Percentiles rank a stretch among this genome's conserved stretches.
These are phyloP conservation scores for Glaciozyma martinii DNA, from an alignment of 768 basidiomycete genomes.

Conservation along the genomic window DNA sequence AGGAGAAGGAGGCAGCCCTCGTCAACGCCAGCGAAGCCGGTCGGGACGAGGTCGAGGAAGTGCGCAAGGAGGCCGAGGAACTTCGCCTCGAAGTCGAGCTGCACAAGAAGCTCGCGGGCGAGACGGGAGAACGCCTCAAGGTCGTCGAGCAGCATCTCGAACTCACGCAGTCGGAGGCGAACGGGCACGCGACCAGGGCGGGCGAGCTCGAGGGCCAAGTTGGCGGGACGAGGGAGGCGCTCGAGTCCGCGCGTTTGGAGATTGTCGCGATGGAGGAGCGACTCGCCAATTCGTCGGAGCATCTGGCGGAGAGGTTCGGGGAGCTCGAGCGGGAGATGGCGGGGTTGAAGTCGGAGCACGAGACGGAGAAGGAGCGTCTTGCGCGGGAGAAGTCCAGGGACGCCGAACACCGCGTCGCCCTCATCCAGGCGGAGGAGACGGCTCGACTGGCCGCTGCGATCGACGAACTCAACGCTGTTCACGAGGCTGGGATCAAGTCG, in stretches of 20 bases:
- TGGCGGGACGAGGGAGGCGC: background rate
- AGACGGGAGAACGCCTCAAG: no score
- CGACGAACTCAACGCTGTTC: background rate
- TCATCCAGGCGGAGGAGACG: background rate
- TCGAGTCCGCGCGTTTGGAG: background rate
- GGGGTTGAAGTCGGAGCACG: background rate
- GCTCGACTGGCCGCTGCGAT: background rate
- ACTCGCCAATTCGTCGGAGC: no score
- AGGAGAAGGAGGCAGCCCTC: slow-evolving; percentile 1
- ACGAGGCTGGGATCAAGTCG: background rate
- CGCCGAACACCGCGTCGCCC: background rate
- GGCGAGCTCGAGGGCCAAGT: no score
- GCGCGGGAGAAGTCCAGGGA: background rate
- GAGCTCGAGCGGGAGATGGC: background rate
- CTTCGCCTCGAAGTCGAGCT: background rate
- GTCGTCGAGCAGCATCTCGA: no score
- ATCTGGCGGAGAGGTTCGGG: background rate
- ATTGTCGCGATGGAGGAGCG: no score
- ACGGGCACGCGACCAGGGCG: no score
- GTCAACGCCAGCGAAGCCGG: background rate
- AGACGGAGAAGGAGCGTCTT: background rate
- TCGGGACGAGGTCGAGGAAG: background rate
- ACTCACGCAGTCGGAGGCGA: no score
- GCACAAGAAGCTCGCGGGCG: background rate
- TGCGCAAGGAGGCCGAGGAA: background rate